phyloP scores from a whole-genome alignment of 1,284 basidiomycete species.

The Rhodotorula sp. region DNA sequence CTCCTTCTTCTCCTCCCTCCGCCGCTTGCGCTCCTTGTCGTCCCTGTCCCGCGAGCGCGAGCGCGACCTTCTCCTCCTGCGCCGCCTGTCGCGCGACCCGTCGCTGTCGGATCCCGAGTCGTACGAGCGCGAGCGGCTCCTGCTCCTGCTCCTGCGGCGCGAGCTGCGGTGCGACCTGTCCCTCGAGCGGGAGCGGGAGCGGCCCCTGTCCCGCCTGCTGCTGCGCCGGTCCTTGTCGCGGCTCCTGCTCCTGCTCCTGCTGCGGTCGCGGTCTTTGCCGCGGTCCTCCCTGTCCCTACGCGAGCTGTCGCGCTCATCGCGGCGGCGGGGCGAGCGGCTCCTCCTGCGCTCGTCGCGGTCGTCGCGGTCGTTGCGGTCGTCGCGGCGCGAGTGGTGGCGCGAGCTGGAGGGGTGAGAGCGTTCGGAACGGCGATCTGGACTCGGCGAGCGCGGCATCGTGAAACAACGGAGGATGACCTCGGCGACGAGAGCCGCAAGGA shows the following conservation, averaged over 20 bases:
- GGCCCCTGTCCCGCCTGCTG: background rate
- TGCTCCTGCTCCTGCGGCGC: constrained; percentile 10
- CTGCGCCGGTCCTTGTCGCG: background rate
- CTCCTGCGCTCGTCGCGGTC: constrained; percentile 7
- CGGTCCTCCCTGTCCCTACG: background rate
- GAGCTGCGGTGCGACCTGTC: constrained; percentile 2
- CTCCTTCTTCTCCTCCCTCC: constrained; percentile 41
- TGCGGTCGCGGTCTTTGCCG: constrained; percentile 7
- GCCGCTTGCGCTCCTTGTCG: constrained; percentile 26
- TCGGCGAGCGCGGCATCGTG: constrained; percentile 31
- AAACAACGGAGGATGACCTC: background rate
- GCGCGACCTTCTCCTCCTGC: constrained; percentile 1
- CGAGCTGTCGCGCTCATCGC: background rate
- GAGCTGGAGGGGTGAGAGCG: background rate
- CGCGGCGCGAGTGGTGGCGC: background rate
- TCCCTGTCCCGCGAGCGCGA: constrained; percentile 13
- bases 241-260: background rate
- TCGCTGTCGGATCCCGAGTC: constrained; percentile 22
- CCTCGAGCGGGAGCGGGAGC: constrained; percentile 13
- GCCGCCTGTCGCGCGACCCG: background rate
- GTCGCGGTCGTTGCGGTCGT: constrained; percentile 1
- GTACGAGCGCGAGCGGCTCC: constrained; percentile 15
- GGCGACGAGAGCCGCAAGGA: too few relatives aligned
- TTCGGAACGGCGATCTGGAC: constrained; percentile 21
- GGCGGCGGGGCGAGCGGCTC: constrained; percentile 16